Conservation (phyloP, 768 basidiomycete species). For the Boletales sp. region DNA sequence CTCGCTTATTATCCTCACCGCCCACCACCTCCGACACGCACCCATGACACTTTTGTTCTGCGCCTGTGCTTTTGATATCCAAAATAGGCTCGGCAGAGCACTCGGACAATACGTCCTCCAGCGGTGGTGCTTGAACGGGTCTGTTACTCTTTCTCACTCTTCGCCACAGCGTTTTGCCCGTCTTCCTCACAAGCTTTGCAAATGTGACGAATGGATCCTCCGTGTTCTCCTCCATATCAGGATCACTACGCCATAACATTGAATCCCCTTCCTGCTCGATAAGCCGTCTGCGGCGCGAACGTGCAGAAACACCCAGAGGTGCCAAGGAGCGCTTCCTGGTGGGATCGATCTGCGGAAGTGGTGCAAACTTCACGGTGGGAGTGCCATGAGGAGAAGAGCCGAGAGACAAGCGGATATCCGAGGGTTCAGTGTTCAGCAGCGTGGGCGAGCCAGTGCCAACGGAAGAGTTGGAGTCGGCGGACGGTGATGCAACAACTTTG, state of each 20-base stretch:
- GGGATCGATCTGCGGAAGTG: constrained; percentile 51
- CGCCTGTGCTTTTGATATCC: constrained; percentile 19
- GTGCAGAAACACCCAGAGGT: constrained; percentile 55
- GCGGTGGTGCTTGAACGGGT: constrained; percentile 5
- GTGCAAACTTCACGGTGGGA: constrained; percentile 53
- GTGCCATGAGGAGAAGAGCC: constrained; percentile 14
- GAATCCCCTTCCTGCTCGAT: constrained; percentile 19
- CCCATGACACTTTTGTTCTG: no score
- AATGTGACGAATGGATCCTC: constrained; percentile 49
- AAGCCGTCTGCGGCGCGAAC: constrained; percentile 24
- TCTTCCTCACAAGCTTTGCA: constrained; percentile 50
- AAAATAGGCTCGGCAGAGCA: constrained; percentile 5
- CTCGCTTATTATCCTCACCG: constrained; percentile 7
- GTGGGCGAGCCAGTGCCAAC: constrained; percentile 10
- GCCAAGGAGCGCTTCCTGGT: constrained; percentile 45
- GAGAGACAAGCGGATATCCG: constrained; percentile 12
- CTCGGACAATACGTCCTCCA: background rate
- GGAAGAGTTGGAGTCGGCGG: constrained; percentile 17
- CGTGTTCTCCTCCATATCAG: constrained; percentile 24
- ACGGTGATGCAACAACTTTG: constrained; percentile 1
- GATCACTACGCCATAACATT: constrained; percentile 18
- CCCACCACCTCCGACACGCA: background rate
- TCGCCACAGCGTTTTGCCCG: constrained; percentile 39
- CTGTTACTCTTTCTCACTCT: constrained; percentile 41
- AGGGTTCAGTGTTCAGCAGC: constrained; percentile 7